Percentiles rank a stretch among this genome's conserved stretches.
These are phyloP conservation scores for Amanita phalloides DNA, from an alignment of 768 basidiomycete species.

Conservation along the genomic window DNA sequence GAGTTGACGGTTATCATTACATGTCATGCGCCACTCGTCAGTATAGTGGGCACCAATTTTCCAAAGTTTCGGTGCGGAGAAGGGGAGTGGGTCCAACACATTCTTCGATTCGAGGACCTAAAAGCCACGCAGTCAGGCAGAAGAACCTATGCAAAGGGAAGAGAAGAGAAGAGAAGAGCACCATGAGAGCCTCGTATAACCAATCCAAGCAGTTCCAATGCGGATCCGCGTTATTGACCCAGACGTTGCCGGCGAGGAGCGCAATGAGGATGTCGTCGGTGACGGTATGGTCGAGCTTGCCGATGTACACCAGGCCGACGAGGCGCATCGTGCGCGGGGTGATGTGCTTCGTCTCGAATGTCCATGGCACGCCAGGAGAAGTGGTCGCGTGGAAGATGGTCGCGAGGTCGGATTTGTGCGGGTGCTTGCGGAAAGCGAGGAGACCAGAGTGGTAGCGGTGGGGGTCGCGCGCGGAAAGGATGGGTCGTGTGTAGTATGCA, in stretches of 20 bases:
- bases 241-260: background rate
- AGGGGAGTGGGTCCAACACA: background rate
- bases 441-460: conserved; percentile 1
- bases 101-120: background rate
- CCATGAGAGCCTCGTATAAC: background rate
- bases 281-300: background rate
- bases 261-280: background rate
- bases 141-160: background rate
- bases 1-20: background rate
- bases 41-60: background rate
- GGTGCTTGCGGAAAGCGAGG: background rate
- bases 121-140: background rate
- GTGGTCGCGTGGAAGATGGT: conserved; percentile 1
- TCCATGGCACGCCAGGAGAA: background rate
- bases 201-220: background rate
- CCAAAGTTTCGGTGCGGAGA: background rate
- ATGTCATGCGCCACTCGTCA: background rate
- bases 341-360: background rate
- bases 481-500: background rate
- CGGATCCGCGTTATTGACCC: background rate
- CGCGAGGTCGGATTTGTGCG: background rate
- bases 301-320: background rate
- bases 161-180: background rate
- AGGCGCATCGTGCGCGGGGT: background rate
- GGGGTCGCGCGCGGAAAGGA: background rate